Evolutionary conservation across 805 yeast genomes (phyloP).

Genomic region (Ogataea parapolymorpha): DNA sequence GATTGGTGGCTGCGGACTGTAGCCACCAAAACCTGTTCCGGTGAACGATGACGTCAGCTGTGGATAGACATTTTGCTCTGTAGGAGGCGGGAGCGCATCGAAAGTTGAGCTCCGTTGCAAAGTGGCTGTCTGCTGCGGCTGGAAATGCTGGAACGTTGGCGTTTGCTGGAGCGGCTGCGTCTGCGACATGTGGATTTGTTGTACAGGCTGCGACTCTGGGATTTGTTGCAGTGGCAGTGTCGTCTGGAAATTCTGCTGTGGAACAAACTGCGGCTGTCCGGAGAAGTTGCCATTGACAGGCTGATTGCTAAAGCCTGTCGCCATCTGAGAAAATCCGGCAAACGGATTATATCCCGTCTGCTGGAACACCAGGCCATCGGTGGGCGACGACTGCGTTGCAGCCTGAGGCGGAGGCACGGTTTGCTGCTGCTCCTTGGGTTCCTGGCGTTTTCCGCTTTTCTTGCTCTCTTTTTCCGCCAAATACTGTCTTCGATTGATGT

Average conservation of each 20-base stretch:
- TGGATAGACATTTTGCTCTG: conserved; percentile 1
- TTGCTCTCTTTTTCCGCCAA: conserved; percentile 59
- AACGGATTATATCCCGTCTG: conserved; percentile 30
- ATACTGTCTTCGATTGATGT: conserved; percentile 72
- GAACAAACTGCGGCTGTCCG: background rate
- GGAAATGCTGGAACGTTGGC: background rate
- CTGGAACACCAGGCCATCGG: conserved; percentile 23
- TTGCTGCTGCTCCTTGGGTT: conserved; percentile 9
- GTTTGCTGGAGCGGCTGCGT: background rate
- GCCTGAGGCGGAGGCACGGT: conserved; percentile 12
- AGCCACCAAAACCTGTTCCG: conserved; percentile 62
- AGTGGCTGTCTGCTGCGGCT: conserved; percentile 8
- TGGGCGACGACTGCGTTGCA: conserved; percentile 6
- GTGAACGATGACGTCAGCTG: conserved; percentile 30
- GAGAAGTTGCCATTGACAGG: background rate
- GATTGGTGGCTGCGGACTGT: conserved; percentile 26
- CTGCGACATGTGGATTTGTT: background rate
- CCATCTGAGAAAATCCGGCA: conserved; percentile 11
- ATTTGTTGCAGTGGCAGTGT: conserved; percentile 10
- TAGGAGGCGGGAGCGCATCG: background rate
- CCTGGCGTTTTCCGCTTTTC: conserved; percentile 1
- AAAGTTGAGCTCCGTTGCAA: background rate
- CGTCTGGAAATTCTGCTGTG: conserved; percentile 3
- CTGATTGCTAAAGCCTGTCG: conserved; percentile 8
- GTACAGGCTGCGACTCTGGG: conserved; percentile 2